Conservation (phyloP, 441 rosid species). For the Jatropha podagrica region DNA sequence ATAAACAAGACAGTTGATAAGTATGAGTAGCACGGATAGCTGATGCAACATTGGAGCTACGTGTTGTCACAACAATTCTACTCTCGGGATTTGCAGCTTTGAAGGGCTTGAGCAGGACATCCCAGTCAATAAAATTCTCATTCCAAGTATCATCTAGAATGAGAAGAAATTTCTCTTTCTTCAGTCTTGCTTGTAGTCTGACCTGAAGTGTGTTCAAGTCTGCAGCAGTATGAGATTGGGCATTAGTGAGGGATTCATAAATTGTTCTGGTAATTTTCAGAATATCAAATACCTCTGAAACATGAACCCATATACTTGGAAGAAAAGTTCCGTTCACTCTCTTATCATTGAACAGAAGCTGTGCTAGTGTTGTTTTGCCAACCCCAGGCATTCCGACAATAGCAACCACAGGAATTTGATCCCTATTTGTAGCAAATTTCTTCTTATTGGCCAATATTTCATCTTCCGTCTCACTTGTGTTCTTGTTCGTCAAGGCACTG, state of each 20-base stretch:
- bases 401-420: neutral
- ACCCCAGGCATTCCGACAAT: slow-evolving; percentile 8
- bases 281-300: neutral
- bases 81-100: neutral
- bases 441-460: too few relatives aligned
- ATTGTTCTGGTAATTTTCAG: neutral
- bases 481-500: neutral
- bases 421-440: neutral
- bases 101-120: neutral
- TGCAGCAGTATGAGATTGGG: neutral
- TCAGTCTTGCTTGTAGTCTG: neutral
- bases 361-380: slow-evolving; percentile 8
- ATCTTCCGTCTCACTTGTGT: neutral
- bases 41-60: neutral
- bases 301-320: slow-evolving; percentile 4
- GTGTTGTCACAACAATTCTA: slow-evolving; percentile 2
- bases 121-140: neutral
- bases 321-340: neutral
- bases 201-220: slow-evolving; percentile 5
- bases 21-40: neutral
- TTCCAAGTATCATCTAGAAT: neutral
- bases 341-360: neutral
- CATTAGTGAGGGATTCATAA: neutral
- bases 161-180: neutral
- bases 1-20: neutral